Percentiles rank a stretch among this genome's conserved stretches.
phyloP scores from a whole-genome alignment of 2,329 filamentous ascomycete genomes.

The Albophoma yamanashiensis region DNA sequence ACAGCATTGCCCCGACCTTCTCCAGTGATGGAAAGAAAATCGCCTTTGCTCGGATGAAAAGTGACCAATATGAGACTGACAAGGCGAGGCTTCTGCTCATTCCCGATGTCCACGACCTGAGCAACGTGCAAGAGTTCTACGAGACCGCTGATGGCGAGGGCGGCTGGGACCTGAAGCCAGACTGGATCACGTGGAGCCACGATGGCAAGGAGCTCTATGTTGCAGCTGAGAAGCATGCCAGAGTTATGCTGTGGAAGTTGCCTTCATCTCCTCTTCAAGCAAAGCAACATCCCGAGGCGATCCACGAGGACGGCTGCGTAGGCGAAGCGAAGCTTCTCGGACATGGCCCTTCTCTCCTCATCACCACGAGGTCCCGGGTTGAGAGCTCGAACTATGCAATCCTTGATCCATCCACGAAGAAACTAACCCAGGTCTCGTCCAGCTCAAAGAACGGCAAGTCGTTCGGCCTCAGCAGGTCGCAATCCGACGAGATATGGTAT shows the following conservation, averaged over 20 bases:
- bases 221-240: conserved; percentile 61
- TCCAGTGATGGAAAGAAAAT: conserved; percentile 61
- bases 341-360: conserved; percentile 40
- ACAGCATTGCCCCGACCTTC: conserved; percentile 58
- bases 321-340: conserved; percentile 40
- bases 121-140: conserved; percentile 52
- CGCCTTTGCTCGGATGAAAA: conserved; percentile 71
- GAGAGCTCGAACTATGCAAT: conserved; percentile 63
- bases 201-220: conserved; percentile 57
- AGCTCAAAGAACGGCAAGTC: conserved; percentile 53
- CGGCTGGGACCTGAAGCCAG: conserved; percentile 48
- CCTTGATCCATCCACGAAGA: conserved; percentile 33
- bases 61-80: conserved; percentile 71
- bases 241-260: conserved; percentile 50
- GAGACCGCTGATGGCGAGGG: conserved; percentile 52
- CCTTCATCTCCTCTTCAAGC: conserved; percentile 42
- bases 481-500: conserved; percentile 61
- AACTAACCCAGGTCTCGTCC: conserved; percentile 43
- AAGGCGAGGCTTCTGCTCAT: conserved; percentile 53
- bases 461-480: conserved; percentile 53
- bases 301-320: conserved; percentile 45
- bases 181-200: conserved; percentile 44
- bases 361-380: conserved; percentile 57
- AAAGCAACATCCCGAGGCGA: conserved; percentile 32
- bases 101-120: conserved; percentile 46